Conservation (phyloP, 2,329 filamentous ascomycete species). For the Trichoderma breve region DNA sequence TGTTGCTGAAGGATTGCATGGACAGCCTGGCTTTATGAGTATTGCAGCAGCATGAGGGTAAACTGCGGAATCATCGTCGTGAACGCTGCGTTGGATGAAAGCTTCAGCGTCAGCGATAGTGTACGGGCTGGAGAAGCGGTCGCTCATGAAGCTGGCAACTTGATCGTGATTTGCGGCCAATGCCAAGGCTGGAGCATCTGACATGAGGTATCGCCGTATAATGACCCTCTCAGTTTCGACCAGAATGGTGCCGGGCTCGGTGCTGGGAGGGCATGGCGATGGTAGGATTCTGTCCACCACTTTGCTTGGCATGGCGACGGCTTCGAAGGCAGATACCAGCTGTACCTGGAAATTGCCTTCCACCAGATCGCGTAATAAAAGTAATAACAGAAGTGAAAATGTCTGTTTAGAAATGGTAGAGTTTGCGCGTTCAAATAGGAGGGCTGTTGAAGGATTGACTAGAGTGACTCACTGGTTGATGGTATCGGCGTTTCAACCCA, state of each 20-base stretch:
- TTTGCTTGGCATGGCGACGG: neutral
- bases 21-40: slow-evolving; percentile 30
- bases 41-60: slow-evolving; percentile 35
- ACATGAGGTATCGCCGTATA: slow-evolving; percentile 40
- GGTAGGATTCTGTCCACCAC: slow-evolving; percentile 5
- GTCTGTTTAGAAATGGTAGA: neutral
- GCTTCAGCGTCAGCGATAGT: slow-evolving; percentile 37
- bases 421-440: neutral
- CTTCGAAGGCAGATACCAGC: neutral
- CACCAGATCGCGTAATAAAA: neutral
- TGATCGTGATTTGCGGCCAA: slow-evolving; percentile 39
- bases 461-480: neutral
- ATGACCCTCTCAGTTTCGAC: slow-evolving; percentile 36
- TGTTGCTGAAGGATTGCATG: slow-evolving; percentile 28
- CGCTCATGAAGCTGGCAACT: slow-evolving; percentile 41
- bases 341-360: neutral
- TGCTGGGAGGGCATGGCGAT: slow-evolving; percentile 24
- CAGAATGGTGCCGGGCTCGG: slow-evolving; percentile 31
- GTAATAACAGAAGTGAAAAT: neutral
- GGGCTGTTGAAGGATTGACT: neutral
- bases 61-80: slow-evolving; percentile 26
- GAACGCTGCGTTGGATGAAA: slow-evolving; percentile 33
- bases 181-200: slow-evolving; percentile 40
- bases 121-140: slow-evolving; percentile 49
- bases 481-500: neutral